Evolutionary conservation across 106 monocot species (phyloP), one percentile per base, ranked within the genome.

Genomic region (Phalaenopsis equestris): DNA sequence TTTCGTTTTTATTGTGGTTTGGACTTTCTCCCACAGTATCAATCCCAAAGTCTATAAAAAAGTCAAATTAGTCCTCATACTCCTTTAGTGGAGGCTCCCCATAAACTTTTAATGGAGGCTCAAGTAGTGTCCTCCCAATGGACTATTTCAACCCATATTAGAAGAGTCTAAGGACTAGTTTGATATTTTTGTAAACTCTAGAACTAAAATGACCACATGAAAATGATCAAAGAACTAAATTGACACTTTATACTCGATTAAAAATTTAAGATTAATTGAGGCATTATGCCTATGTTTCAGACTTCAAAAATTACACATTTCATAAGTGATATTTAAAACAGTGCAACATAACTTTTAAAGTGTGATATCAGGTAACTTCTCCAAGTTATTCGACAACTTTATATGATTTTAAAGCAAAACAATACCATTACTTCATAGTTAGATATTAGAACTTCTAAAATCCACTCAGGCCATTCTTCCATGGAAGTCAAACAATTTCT

Each of bases 391-490:
- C 70, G 39, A 21, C 2, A 70, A 12, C 39, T 68, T 70, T 38
- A 70, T 70, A 70, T 38, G 70, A 70, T 39, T 70, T 39, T 70
- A 39, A 70, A 70, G 70, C 14, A 36, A 38, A 70, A 37, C 36
- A 38, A 39, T 21, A 38, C 4, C 47, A 43, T 81, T 86, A 92
- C 98, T 92, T 98, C 94, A 84, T 90, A 89, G 85, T 92, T 98
- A 57, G 94, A 92, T 78, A 98, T 93, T 37, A 94, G 89, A 86
- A 98, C 92, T 65, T 98, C 98, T 81, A 98, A 86, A 85, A 94
- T 91, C 98, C 98, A 98, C 73, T 98, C 98, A 56, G 94, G 98
- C 98, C 98, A 98, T 83, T 98, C 98, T 80, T 92, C 89, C 90
- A 94, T 94, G 83, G 24, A 85, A 78, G 88, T 98, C 9, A 98